A percentile compares a stretch with the other conserved stretches of the same genome.
Conservation (phyloP, 2,329 filamentous ascomycete genomes). For the Pseudonectria buxi region DNA sequence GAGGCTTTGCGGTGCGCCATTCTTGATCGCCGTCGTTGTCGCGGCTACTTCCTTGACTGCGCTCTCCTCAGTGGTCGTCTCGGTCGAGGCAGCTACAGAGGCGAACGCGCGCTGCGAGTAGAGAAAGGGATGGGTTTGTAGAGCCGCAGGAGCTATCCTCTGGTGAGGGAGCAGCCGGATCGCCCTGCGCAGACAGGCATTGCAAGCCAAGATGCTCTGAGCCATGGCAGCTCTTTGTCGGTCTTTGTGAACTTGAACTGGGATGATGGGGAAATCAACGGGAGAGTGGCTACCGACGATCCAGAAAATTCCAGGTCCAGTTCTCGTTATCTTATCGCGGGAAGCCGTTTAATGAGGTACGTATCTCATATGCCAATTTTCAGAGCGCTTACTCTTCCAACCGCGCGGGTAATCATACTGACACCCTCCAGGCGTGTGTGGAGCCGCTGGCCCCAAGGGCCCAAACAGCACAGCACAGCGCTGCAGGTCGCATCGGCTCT, state of each 20-base stretch:
- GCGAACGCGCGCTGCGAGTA: constrained; percentile 7
- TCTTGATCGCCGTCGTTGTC: constrained; percentile 1
- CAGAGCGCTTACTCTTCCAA: too few relatives aligned
- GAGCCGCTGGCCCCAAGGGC: not conserved
- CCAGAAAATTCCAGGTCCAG: too few relatives aligned
- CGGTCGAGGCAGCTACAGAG: constrained; percentile 8
- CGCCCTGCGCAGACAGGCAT: constrained; percentile 22
- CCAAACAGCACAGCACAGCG: constrained; percentile 1
- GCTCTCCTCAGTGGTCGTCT: not conserved
- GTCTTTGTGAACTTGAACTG: too few relatives aligned
- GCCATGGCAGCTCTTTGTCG: constrained; percentile 14
- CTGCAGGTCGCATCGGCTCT: not conserved
- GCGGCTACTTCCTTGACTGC: constrained; percentile 1
- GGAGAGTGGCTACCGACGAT: too few relatives aligned
- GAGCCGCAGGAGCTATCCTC: constrained; percentile 1
- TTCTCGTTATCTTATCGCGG: too few relatives aligned
- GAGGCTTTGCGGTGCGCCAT: constrained; percentile 18
- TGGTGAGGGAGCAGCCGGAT: constrained; percentile 11
- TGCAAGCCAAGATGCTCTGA: constrained; percentile 20
- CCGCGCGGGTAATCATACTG: too few relatives aligned
- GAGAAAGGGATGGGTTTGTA: constrained; percentile 7
- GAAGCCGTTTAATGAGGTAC: too few relatives aligned
- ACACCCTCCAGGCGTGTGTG: not conserved
- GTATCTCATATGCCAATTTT: too few relatives aligned
- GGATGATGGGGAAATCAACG: too few relatives aligned